Evolutionary conservation across 2,329 filamentous ascomycete species (phyloP), one percentile per base, ranked within the genome.

Genomic region (Colletotrichum cuscutae): DNA sequence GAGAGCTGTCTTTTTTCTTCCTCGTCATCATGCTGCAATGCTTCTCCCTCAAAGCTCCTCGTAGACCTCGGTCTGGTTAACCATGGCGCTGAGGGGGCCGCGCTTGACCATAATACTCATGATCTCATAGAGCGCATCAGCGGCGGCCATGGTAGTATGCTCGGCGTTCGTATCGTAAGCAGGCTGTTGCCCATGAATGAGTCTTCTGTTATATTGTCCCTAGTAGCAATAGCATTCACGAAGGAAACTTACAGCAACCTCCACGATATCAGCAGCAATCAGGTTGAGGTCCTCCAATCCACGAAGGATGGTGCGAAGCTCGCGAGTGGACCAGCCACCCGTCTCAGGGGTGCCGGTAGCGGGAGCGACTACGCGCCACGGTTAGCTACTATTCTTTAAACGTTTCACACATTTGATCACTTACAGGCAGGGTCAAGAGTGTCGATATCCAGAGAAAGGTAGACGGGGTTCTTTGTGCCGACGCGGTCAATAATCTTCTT

Each of bases 401-500:
- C 15, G 13, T 22, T 9, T 30, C 32, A 56, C 12, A 11, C 9
- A n/a, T 32, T 11, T 5, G 8, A n/a, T 32, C 46, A 61, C 71
- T 63, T 68, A 73, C 71, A 96, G 5, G 94, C 94, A 8, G 95
- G 95, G 80, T 97, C 95, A 4, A 97, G 86, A 0, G 94, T 95
- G 79, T 97, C 95, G 77, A 97, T 97, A 79, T 98, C 95, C 59
- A 97, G 92, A 7, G 90, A 94, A 37, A 97, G 83, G 79, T 97
- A 97, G 0, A 97, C 93, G 0, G 94, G 94, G 73, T 91, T 91
- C 66, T 88, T 87, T 26, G 91, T 92, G 9, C 93, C 94, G 22
- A 97, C 93, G 28, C 94, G 87, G 4, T 94, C 91, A 56, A 90
- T 84, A 78, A 97, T 97, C 80, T 90, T 92, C 82, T 93, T 90